These are phyloP conservation scores for Fraxinus xanthoxyloides DNA, from an alignment of 305 asterid species.

Conservation along the genomic window DNA sequence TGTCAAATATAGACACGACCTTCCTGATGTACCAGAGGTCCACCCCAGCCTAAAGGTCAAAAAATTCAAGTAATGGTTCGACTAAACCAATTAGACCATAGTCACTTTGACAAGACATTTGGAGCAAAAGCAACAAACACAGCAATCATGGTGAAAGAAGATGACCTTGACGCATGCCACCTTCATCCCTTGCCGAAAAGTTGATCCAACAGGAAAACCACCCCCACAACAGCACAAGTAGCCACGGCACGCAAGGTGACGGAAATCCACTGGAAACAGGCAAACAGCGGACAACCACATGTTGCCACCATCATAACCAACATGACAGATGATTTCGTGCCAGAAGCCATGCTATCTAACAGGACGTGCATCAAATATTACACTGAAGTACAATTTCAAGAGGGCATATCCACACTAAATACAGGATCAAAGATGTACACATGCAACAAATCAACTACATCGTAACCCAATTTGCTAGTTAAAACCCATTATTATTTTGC, in stretches of 20 bases:
- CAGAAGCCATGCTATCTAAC: too few relatives aligned
- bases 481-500: not conserved
- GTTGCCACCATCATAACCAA: too few relatives aligned
- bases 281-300: too few relatives aligned
- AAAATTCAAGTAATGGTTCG: not conserved
- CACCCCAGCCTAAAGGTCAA: not conserved
- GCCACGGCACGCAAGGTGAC: too few relatives aligned
- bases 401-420: not conserved
- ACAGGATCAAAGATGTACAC: not conserved
- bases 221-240: too few relatives aligned
- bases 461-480: not conserved
- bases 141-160: not conserved
- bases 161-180: not conserved
- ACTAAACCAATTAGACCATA: not conserved
- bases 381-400: too few relatives aligned
- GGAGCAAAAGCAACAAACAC: not conserved
- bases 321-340: too few relatives aligned
- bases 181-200: not conserved
- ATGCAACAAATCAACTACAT: not conserved
- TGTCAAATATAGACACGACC: not conserved
- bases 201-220: not conserved
- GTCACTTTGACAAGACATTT: not conserved
- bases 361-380: too few relatives aligned
- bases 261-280: too few relatives aligned
- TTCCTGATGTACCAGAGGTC: not conserved